Conservation (phyloP, 495 filamentous ascomycete species). For the Hypomontagnella submonticulosa region DNA sequence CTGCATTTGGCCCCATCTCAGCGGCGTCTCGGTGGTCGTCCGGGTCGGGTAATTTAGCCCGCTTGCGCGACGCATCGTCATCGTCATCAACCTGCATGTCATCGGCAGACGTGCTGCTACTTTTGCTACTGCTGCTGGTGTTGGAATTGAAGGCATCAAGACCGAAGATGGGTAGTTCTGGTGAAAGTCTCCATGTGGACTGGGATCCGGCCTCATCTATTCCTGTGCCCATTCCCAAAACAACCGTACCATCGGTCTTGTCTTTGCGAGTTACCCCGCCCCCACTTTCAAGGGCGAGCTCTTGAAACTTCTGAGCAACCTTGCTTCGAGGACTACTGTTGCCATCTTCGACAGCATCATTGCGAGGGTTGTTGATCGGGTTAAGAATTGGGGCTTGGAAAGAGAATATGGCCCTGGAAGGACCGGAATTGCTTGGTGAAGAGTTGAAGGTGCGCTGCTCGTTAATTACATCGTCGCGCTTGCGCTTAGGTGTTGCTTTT, state of each 20-base stretch:
- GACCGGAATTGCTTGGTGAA: conserved; percentile 24
- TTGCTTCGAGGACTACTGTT: conserved; percentile 69
- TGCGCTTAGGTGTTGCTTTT: conserved; percentile 60
- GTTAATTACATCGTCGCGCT: conserved; percentile 50
- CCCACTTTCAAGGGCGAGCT: conserved; percentile 66
- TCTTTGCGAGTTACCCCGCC: conserved; percentile 51
- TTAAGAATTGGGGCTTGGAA: conserved; percentile 48
- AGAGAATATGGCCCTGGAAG: conserved; percentile 47
- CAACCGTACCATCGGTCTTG: conserved; percentile 43
- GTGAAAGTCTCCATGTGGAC: conserved; percentile 33
- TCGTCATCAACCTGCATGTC: conserved; percentile 46
- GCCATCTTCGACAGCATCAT: conserved; percentile 49
- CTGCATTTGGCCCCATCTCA: conserved; percentile 15
- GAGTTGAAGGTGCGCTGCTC: conserved; percentile 36
- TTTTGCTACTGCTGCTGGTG: conserved; percentile 23
- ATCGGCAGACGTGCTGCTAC: conserved; percentile 18
- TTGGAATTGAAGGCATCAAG: conserved; percentile 22
- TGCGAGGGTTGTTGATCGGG: conserved; percentile 36
- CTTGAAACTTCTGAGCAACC: conserved; percentile 72
- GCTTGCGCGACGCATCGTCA: conserved; percentile 49
- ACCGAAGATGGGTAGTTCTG: conserved; percentile 30
- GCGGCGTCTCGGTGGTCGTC: conserved; percentile 35
- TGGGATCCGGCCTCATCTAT: conserved; percentile 31
- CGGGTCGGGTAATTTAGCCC: conserved; percentile 48
- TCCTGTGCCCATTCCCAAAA: conserved; percentile 20